Conservation (phyloP, 2,329 filamentous ascomycete genomes). For the Exophiala mesophila region DNA sequence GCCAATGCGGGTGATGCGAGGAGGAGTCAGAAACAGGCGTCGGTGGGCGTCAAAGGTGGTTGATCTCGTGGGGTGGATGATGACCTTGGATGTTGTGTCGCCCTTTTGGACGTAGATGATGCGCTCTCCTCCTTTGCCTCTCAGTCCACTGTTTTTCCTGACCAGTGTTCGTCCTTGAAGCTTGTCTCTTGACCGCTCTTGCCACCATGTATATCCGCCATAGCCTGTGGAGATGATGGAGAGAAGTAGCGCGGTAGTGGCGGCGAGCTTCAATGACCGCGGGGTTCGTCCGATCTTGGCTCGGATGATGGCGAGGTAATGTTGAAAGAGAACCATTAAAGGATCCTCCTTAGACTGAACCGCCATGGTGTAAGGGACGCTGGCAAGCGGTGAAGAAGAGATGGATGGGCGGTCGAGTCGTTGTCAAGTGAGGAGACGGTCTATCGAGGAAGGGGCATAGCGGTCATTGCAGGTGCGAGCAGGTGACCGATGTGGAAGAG, state of each 20-base stretch:
- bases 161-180: slow-evolving; percentile 78
- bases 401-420: neutral
- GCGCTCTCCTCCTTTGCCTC: slow-evolving; percentile 89
- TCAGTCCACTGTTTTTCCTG: slow-evolving; percentile 84
- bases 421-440: slow-evolving; percentile 1
- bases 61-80: slow-evolving; percentile 82
- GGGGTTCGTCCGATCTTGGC: slow-evolving; percentile 59
- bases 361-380: slow-evolving; percentile 58
- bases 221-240: slow-evolving; percentile 75
- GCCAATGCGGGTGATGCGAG: slow-evolving; percentile 70
- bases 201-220: slow-evolving; percentile 75
- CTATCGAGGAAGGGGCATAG: neutral
- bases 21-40: slow-evolving; percentile 85
- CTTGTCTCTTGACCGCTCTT: slow-evolving; percentile 65
- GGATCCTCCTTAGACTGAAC: slow-evolving; percentile 76
- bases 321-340: slow-evolving; percentile 63
- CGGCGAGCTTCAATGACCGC: slow-evolving; percentile 66
- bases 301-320: slow-evolving; percentile 47
- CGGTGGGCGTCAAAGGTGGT: slow-evolving; percentile 96
- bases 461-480: slow-evolving; percentile 1
- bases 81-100: slow-evolving; percentile 80
- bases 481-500: too few species aligned
- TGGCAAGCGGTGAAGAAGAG: neutral
- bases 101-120: slow-evolving; percentile 95
- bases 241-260: slow-evolving; percentile 68